These are phyloP conservation scores for Aspergillus sp. DNA, from an alignment of 2,329 filamentous ascomycete species.

Conservation along the genomic window DNA sequence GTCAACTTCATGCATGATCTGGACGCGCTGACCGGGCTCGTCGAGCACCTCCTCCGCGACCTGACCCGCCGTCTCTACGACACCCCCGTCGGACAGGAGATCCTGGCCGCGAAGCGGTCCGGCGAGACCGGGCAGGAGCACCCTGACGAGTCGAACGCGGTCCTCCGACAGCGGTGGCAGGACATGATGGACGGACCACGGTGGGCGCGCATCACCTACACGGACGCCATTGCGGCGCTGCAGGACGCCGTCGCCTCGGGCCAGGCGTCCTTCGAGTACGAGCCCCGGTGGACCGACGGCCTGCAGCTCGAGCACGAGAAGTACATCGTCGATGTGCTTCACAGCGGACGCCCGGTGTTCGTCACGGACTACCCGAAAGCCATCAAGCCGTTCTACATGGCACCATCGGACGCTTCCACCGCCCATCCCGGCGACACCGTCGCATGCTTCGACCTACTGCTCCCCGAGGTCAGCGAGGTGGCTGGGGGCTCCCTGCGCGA, in stretches of 20 bases:
- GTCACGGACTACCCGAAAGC: constrained; percentile 87
- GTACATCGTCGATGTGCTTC: constrained; percentile 70
- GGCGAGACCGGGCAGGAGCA: constrained; percentile 42
- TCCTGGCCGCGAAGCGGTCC: constrained; percentile 48
- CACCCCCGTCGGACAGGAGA: constrained; percentile 54
- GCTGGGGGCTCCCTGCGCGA: constrained; percentile 88
- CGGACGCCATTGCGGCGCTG: constrained; percentile 69
- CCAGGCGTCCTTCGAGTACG: constrained; percentile 60
- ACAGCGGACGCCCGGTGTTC: constrained; percentile 70
- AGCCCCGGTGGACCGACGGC: constrained; percentile 68
- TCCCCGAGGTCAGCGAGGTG: constrained; percentile 82
- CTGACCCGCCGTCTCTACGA: constrained; percentile 50
- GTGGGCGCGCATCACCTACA: constrained; percentile 85
- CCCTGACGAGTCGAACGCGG: constrained; percentile 32
- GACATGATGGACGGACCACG: constrained; percentile 53
- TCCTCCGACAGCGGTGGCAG: constrained; percentile 68
- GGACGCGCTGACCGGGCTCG: constrained; percentile 69
- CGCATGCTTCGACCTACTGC: constrained; percentile 85
- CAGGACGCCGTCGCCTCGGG: constrained; percentile 53
- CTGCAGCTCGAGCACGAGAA: constrained; percentile 92
- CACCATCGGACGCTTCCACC: constrained; percentile 45
- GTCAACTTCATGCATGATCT: constrained; percentile 73
- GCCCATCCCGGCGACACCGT: constrained; percentile 54
- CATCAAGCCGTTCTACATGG: constrained; percentile 93
- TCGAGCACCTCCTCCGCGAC: constrained; percentile 71